Evolutionary conservation across 2,329 filamentous ascomycete species (phyloP).

Genomic region (Penicillium vulpinum): DNA sequence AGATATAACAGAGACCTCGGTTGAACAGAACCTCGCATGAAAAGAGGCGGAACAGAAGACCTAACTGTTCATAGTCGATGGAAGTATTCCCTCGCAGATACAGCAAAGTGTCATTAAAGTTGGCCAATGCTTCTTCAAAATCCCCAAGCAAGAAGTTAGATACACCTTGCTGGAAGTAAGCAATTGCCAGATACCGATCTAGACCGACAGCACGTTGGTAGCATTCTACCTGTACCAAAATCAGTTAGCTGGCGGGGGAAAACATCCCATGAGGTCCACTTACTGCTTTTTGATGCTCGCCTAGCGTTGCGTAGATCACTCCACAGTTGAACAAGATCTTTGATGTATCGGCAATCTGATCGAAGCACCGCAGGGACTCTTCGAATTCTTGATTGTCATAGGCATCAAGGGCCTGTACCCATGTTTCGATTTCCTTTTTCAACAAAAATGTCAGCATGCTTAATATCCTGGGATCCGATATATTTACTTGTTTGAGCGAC

Average conservation of each 20-base stretch:
- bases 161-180: conserved; percentile 97
- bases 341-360: conserved; percentile 86
- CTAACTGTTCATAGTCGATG: conserved; percentile 96
- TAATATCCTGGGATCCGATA: neutral
- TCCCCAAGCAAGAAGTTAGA: conserved; percentile 97
- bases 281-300: conserved; percentile 94
- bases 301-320: conserved; percentile 93
- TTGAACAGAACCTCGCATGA: conserved; percentile 99
- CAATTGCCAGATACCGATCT: conserved; percentile 93
- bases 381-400: conserved; percentile 99
- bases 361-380: conserved; percentile 78
- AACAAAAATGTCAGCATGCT: conserved; percentile 4
- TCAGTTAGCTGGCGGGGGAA: conserved; percentile 7
- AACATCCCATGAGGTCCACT: conserved; percentile 36
- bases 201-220: conserved; percentile 89
- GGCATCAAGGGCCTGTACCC: conserved; percentile 84
- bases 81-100: conserved; percentile 94
- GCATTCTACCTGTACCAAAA: conserved; percentile 72
- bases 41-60: conserved; percentile 92
- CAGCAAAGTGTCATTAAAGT: conserved; percentile 96
- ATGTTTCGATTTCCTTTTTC: conserved; percentile 92
- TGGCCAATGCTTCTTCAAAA: conserved; percentile 93
- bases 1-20: conserved; percentile 94
- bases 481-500: conserved; percentile 61
- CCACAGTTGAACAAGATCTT: conserved; percentile 99